Percentiles rank a stretch among this genome's conserved stretches.
These are phyloP conservation scores for Phytophthora sp. DNA, from an alignment of 352 stramenopile species.

Conservation along the genomic window DNA sequence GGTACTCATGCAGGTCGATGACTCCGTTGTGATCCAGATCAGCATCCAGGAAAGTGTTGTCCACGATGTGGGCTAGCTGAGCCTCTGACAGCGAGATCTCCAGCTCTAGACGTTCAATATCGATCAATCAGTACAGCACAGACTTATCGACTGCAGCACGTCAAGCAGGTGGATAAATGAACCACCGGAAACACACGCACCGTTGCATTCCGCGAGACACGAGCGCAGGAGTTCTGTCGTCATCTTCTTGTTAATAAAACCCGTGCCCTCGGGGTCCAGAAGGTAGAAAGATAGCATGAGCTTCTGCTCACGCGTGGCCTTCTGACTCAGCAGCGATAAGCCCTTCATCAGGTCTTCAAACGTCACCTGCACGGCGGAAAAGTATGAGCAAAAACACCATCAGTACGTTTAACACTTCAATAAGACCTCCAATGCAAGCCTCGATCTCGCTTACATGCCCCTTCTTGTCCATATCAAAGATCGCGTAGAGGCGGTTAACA, in stretches of 20 bases:
- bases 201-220: slow-evolving; percentile 85
- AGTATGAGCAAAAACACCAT: not conserved
- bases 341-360: slow-evolving; percentile 87
- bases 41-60: slow-evolving; percentile 85
- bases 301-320: slow-evolving; percentile 87
- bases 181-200: slow-evolving; percentile 35
- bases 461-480: slow-evolving; percentile 85
- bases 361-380: slow-evolving; percentile 54
- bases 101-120: slow-evolving; percentile 51
- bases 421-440: not conserved
- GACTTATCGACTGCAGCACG: not conserved
- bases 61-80: slow-evolving; percentile 80
- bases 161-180: not conserved
- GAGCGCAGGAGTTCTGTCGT: slow-evolving; percentile 84
- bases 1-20: slow-evolving; percentile 84
- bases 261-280: slow-evolving; percentile 76
- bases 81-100: slow-evolving; percentile 81
- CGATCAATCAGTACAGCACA: slow-evolving; percentile 13
- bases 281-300: slow-evolving; percentile 87
- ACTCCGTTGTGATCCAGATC: slow-evolving; percentile 79
- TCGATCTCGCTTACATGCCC: slow-evolving; percentile 45
- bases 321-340: slow-evolving; percentile 83
- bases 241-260: slow-evolving; percentile 85
- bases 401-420: too few species aligned
- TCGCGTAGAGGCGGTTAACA: slow-evolving; percentile 84